Conservation (phyloP, 176 grass and related monocot genomes). For the Leersia perrieri region DNA sequence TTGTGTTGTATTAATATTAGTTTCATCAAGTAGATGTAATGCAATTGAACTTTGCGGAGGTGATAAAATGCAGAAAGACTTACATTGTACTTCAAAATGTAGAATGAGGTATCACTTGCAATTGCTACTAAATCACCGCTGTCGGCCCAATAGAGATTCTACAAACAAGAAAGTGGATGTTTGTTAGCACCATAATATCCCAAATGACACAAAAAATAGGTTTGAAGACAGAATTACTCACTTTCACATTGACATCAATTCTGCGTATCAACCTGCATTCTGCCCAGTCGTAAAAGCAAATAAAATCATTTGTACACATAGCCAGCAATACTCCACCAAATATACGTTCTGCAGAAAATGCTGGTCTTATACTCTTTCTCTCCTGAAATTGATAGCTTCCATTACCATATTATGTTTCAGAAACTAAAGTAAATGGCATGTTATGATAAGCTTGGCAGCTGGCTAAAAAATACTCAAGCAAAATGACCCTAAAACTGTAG, state of each 20-base stretch:
- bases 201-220: slow-evolving; percentile 9
- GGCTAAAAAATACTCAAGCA: slow-evolving; percentile 13
- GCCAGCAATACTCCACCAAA: slow-evolving; percentile 89
- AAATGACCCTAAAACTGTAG: not conserved
- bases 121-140: slow-evolving; percentile 93
- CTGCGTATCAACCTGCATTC: slow-evolving; percentile 96
- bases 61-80: slow-evolving; percentile 32
- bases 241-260: slow-evolving; percentile 95
- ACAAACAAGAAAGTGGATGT: slow-evolving; percentile 7
- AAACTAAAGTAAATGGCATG: slow-evolving; percentile 1
- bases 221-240: slow-evolving; percentile 22
- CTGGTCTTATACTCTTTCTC: slow-evolving; percentile 86
- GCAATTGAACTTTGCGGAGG: not conserved
- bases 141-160: slow-evolving; percentile 99
- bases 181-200: slow-evolving; percentile 11
- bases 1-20: slow-evolving; percentile 22
- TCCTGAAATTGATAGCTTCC: slow-evolving; percentile 60
- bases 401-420: slow-evolving; percentile 27
- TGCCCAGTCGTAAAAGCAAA: slow-evolving; percentile 94
- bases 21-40: slow-evolving; percentile 10
- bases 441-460: not conserved
- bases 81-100: slow-evolving; percentile 98
- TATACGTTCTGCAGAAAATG: slow-evolving; percentile 83
- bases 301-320: slow-evolving; percentile 98
- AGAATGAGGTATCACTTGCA: slow-evolving; percentile 93